These are phyloP conservation scores for Brassica cretica DNA, from an alignment of 345 rosid species.

Conservation along the genomic window DNA sequence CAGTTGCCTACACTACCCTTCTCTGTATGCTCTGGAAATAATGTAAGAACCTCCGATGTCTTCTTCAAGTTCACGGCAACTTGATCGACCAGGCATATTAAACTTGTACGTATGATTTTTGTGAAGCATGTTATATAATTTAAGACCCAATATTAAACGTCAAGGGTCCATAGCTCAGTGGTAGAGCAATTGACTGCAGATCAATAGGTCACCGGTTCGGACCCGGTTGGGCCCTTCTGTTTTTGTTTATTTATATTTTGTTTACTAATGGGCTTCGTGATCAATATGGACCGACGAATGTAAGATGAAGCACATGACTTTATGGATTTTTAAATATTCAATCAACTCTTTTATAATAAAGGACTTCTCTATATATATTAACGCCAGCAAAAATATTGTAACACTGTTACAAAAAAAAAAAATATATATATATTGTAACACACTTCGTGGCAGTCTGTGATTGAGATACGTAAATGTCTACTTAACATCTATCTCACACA, in stretches of 20 bases:
- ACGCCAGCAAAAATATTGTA: no score
- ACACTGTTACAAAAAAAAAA: no score
- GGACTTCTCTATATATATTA: no score
- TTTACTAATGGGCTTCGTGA: neutral
- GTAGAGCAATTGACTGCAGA: conserved; percentile 94
- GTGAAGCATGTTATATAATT: neutral
- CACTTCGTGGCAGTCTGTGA: no score
- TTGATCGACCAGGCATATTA: conserved; percentile 42
- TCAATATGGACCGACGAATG: neutral
- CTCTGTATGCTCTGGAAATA: conserved; percentile 37
- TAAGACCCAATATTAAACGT: neutral
- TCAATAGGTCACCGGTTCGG: conserved; percentile 79
- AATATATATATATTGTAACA: no score
- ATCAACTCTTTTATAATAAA: no score
- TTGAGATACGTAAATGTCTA: no score
- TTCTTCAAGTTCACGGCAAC: conserved; percentile 49
- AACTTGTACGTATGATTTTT: no score
- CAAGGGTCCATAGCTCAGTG: conserved; percentile 73
- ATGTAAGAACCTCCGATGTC: conserved; percentile 45
- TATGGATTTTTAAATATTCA: no score
- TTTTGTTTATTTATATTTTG: neutral
- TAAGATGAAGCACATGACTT: no score
- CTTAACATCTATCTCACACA: no score
- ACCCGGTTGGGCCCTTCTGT: conserved; percentile 49
- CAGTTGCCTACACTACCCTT: neutral